Evolutionary conservation across 2,329 filamentous ascomycete genomes (phyloP).

Genomic region (Botrytis pseudocinerea): DNA sequence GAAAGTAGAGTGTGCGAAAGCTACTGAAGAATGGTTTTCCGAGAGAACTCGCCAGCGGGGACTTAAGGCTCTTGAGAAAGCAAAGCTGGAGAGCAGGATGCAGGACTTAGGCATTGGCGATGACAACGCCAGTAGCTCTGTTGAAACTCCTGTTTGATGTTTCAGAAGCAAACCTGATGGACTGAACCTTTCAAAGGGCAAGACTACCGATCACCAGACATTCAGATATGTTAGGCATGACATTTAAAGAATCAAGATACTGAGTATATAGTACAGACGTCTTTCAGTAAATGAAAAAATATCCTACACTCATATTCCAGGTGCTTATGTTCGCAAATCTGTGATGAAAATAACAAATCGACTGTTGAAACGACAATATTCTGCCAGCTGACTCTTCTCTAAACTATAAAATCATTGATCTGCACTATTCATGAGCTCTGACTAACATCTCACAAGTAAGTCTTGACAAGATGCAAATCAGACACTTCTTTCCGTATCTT

Average conservation of each 20-base stretch:
- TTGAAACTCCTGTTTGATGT: accelerated
- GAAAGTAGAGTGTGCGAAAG: background rate
- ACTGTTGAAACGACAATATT: accelerated
- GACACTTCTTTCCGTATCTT: background rate
- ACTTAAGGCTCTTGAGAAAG: background rate
- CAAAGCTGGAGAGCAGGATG: background rate
- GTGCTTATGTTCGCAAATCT: background rate
- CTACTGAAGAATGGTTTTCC: background rate
- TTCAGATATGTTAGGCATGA: too few species aligned
- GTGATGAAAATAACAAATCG: accelerated
- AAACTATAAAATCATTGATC: background rate
- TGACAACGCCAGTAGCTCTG: accelerated
- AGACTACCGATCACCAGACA: too few species aligned
- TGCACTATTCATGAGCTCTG: accelerated
- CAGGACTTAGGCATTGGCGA: background rate
- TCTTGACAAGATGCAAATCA: background rate
- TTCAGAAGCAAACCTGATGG: background rate
- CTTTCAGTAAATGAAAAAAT: accelerated
- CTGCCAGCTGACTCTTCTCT: background rate
- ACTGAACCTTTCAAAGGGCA: background rate
- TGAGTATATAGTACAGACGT: accelerated
- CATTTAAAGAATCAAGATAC: background rate
- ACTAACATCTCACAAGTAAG: background rate
- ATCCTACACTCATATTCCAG: accelerated
- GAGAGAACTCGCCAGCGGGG: background rate